Evolutionary conservation across 176 grass and related monocot species (phyloP).

Genomic region (Pharus latifolius): DNA sequence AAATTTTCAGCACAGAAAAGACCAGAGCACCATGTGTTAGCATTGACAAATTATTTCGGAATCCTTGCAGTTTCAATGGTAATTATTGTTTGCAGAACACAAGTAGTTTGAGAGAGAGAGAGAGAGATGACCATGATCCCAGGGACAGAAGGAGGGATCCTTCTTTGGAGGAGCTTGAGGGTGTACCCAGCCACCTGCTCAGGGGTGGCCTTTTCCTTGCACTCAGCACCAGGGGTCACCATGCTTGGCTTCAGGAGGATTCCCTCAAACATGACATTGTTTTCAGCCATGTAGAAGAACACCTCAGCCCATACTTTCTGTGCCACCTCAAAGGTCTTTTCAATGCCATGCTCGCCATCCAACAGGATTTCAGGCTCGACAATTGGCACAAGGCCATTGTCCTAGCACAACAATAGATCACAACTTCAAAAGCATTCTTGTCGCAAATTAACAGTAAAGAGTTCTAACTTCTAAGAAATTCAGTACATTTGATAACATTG

Average conservation of each 20-base stretch:
- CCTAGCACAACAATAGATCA: constrained; percentile 29
- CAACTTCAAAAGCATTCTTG: too few species aligned
- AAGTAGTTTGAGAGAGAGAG: neutral
- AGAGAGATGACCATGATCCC: constrained; percentile 33
- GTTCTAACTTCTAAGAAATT: too few species aligned
- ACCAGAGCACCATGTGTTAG: too few species aligned
- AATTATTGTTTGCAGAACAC: too few species aligned
- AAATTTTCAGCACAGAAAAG: too few species aligned
- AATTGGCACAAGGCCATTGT: constrained; percentile 70
- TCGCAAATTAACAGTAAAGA: too few species aligned
- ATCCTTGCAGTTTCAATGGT: too few species aligned
- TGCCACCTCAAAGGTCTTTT: constrained; percentile 50
- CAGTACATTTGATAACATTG: too few species aligned
- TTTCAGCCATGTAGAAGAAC: constrained; percentile 65
- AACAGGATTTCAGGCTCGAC: constrained; percentile 85
- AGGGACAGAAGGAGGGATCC: constrained; percentile 60
- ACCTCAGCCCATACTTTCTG: constrained; percentile 65
- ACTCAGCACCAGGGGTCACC: constrained; percentile 62
- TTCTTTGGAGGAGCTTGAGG: constrained; percentile 45
- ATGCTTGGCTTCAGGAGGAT: constrained; percentile 81
- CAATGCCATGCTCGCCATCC: constrained; percentile 61
- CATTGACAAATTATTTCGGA: too few species aligned
- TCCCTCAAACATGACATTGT: constrained; percentile 67
- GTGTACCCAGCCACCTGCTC: constrained; percentile 66
- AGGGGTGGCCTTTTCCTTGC: constrained; percentile 36